Evolutionary conservation across 1,284 basidiomycete genomes (phyloP), one percentile per base, ranked within the genome.

Genomic region (Leccinum cinnamomeum): DNA sequence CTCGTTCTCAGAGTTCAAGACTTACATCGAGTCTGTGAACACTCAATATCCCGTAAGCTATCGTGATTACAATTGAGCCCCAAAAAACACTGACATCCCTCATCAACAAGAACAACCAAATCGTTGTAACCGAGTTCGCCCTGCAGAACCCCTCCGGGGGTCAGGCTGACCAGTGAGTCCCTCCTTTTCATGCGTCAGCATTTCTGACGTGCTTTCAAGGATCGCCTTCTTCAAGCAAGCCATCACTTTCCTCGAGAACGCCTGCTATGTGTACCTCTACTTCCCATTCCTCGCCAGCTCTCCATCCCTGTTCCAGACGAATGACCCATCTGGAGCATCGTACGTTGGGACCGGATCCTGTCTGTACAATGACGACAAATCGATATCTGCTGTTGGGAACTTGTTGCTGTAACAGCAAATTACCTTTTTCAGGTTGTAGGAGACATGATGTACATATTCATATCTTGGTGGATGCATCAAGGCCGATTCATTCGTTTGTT

Each of bases 201-300:
- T 18, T 2, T 18, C 35, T 73, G 50, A 73, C 14, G 3, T 16
- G 12, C 35, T 7, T 28, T 39, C 46, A 58, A 75, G 76, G 62
- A 37, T 74, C n/a, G 0, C 59, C n/a, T 78, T 77, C 61, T 76
- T 76, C 65, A 7, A 66, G 55, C 63, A 72, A 16, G 75, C 75
- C 1, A 72, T 78, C 10, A 0, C 67, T 5, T 76, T 75, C 67
- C 69, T 76, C 7, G 77, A 78, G 50, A n/a, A 33, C 4, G 64
- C 69, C 2, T 37, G 67, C 46, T 76, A 71, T 18, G 70, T 76
- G n/a, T n/a, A 61, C 3, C 69, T 78, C 44, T 78, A 78, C 64
- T 76, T 78, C 68, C 75, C 75, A 54, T 76, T 77, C 63, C 16
- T 77, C 44, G 77, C 75, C 7, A 70, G 69, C 3, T 63, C 70